These are phyloP conservation scores for Lactarius sp. DNA, from an alignment of 768 basidiomycete species.

Conservation along the genomic window DNA sequence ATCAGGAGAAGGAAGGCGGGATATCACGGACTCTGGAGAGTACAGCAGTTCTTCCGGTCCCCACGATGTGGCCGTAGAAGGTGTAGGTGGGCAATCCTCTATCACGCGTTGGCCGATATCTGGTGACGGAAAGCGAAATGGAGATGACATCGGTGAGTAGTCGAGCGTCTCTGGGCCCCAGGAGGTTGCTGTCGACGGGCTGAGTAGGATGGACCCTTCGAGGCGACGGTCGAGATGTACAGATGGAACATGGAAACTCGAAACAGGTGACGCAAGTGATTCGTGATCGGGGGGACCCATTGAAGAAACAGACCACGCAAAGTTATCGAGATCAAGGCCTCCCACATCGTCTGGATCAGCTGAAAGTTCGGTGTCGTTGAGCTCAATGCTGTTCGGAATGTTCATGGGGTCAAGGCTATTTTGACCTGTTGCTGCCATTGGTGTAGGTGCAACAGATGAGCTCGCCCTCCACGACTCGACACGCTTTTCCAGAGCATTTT, in stretches of 20 bases:
- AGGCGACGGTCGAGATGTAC: conserved; percentile 51
- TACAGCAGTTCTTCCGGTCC: conserved; percentile 21
- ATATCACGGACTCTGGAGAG: conserved; percentile 16
- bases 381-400: conserved; percentile 43
- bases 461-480: conserved; percentile 66
- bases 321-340: conserved; percentile 59
- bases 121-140: conserved; percentile 28
- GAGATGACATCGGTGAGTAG: conserved; percentile 18
- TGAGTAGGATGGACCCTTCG: conserved; percentile 53
- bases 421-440: conserved; percentile 47
- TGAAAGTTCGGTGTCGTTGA: conserved; percentile 24
- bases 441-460: conserved; percentile 46
- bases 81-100: conserved; percentile 31
- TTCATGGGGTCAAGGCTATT: conserved; percentile 48
- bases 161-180: conserved; percentile 26
- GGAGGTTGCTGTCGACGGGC: conserved; percentile 31
- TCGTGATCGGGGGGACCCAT: conserved; percentile 50
- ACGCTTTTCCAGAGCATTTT: conserved; percentile 47
- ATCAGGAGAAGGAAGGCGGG: conserved; percentile 27
- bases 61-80: conserved; percentile 24
- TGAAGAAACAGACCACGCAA: conserved; percentile 65
- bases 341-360: conserved; percentile 33
- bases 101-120: conserved; percentile 29
- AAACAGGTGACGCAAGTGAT: conserved; percentile 37
- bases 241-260: conserved; percentile 43